Base-by-base conservation (phyloP, 257 asterid species). In the Gardenia jasminoides region DNA sequence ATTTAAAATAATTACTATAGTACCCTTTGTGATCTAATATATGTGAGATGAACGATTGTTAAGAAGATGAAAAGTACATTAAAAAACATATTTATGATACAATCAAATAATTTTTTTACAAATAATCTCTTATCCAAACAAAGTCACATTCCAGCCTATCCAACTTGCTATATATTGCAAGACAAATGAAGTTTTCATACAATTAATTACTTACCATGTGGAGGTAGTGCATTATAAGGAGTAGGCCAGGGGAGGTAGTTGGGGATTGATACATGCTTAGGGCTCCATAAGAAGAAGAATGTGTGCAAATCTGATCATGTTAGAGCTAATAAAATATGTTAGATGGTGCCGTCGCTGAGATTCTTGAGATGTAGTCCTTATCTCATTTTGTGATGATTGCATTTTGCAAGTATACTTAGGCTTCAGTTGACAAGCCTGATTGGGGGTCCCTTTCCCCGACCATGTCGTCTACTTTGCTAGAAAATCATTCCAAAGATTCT, bases 401-500 rank as follows among this genome's bases (percentile, higher is more conserved):
- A 67, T 30, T 24, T 70, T 44, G 24, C 39, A 67, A 24, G 65
- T 36, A 2, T 69, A 68, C 75, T 78, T 68, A 70, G 7, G 7
- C 26, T 43, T 70, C 10, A 31, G 41, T 70, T 61, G 52, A 58
- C 72, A 70, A 41, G 26, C 24, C 43, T 9, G n/a, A 54, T 62
- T 43, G 28, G 48, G 81, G 81, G 52, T 61, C 76, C 81, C 7
- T 58, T 54, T 39, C 4, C 0, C 22, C 12, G 39, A 20, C 50
- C 7, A 41, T 43, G n/a, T 20, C 48, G 6, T 48, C 74, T 16
- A 47, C 41, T 66, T 77, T 33, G 33, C 15, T 15, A 0, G 50
- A 74, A 78, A 78, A 56, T 58, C 62, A 56, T 78, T 41, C 22
- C 52, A 58, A 70, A 43, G 64, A 56, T 41, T 43, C 64, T 58